Evolutionary conservation across 352 stramenopile species (phyloP).

Genomic region (Phytopythium helicoides): DNA sequence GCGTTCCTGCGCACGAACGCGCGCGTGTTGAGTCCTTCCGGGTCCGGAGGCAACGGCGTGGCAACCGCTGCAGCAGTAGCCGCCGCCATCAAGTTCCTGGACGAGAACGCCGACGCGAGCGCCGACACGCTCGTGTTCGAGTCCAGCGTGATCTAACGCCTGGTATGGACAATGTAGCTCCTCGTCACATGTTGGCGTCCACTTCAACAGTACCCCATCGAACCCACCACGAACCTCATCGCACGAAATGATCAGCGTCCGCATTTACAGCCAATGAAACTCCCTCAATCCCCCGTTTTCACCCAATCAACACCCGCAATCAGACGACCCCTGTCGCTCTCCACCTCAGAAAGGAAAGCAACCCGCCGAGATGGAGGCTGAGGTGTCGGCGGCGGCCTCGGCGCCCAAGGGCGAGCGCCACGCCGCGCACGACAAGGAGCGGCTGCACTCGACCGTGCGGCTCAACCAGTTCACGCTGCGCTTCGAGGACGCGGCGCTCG

Average conservation of each 20-base stretch:
- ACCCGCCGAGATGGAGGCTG: no score
- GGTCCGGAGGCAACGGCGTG: not conserved
- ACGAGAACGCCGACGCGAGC: not conserved
- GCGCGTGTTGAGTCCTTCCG: constrained; percentile 8
- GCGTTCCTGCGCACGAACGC: constrained; percentile 29
- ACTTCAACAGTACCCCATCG: constrained; percentile 3
- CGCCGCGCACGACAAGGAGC: constrained; percentile 8
- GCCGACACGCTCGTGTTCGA: constrained; percentile 1
- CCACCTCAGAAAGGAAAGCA: no score
- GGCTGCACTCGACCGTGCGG: constrained; percentile 73
- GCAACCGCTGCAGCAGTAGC: not conserved
- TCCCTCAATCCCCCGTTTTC: no score
- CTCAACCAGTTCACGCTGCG: constrained; percentile 80
- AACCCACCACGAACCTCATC: no score
- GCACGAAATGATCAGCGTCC: no score
- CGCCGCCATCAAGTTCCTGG: not conserved
- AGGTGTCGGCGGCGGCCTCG: not conserved
- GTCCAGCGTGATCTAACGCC: not conserved
- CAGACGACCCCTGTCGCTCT: no score
- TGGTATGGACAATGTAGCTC: not conserved
- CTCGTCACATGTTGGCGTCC: not conserved
- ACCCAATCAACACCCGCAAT: no score
- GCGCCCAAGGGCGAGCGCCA: not conserved
- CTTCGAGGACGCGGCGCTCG: constrained; percentile 69
- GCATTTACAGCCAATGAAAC: no score